Conservation (phyloP, 805 yeast genomes). For the Alloascoidea hylecoeti region DNA sequence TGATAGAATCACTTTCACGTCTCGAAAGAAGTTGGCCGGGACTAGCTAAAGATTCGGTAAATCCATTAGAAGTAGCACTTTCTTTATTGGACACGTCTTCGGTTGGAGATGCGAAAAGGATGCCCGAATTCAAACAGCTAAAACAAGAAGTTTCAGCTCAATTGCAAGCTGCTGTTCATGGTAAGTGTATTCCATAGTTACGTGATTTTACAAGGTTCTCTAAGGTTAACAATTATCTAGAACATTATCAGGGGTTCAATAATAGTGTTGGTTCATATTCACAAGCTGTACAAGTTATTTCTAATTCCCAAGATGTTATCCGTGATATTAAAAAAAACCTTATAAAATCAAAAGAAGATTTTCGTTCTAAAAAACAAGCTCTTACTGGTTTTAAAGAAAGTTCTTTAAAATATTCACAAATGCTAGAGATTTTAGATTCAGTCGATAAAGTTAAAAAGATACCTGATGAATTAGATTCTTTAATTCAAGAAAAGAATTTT, state of each 20-base stretch:
- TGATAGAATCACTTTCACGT: not conserved
- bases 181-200: too few species aligned
- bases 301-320: slow-evolving; percentile 50
- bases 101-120: slow-evolving; percentile 76
- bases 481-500: slow-evolving; percentile 58
- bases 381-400: slow-evolving; percentile 52
- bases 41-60: slow-evolving; percentile 38
- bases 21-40: slow-evolving; percentile 31
- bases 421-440: slow-evolving; percentile 56
- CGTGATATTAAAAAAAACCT: slow-evolving; percentile 32
- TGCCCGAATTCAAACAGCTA: slow-evolving; percentile 49
- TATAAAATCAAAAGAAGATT: slow-evolving; percentile 30
- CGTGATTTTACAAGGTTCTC: too few species aligned
- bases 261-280: slow-evolving; percentile 78
- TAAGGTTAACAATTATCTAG: too few species aligned
- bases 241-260: slow-evolving; percentile 74
- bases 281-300: slow-evolving; percentile 45
- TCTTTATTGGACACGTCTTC: slow-evolving; percentile 76
- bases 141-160: slow-evolving; percentile 40
- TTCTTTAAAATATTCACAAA: slow-evolving; percentile 46
- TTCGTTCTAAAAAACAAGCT: slow-evolving; percentile 38
- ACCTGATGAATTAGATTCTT: slow-evolving; percentile 51
- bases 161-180: slow-evolving; percentile 60
- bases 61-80: slow-evolving; percentile 77
- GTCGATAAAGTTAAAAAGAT: slow-evolving; percentile 44